Evolutionary conservation across 1,284 basidiomycete species (phyloP).

Genomic region (Moesziomyces antarcticus): DNA sequence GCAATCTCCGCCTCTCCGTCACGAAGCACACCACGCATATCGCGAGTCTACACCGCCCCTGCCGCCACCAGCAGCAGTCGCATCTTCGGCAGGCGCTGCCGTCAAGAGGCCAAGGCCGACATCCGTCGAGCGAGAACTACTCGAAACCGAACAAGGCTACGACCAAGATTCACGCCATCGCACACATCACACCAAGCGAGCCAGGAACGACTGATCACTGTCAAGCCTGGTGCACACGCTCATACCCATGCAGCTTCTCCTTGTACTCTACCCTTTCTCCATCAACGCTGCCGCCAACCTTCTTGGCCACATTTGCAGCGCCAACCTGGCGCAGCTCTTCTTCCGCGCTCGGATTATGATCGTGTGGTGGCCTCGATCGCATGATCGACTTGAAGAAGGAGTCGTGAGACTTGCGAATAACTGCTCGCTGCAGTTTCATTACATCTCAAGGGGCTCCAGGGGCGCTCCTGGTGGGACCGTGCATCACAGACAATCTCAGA

Average conservation of each 20-base stretch:
- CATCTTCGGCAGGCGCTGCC: constrained; percentile 1
- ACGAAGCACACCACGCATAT: constrained; percentile 15
- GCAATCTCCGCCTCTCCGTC: constrained; percentile 12
- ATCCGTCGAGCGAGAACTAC: constrained; percentile 24
- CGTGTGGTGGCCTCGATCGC: no score
- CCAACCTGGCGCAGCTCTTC: no score
- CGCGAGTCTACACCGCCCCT: constrained; percentile 24
- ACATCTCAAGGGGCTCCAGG: no score
- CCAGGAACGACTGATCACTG: constrained; percentile 29
- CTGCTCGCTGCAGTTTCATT: no score
- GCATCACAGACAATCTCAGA: no score
- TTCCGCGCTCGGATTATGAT: no score
- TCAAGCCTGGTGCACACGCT: not conserved
- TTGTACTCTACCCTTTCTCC: constrained; percentile 6
- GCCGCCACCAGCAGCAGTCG: constrained; percentile 1
- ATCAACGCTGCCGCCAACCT: no score
- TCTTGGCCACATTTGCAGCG: not conserved
- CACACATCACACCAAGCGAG: constrained; percentile 19
- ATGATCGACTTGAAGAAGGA: no score
- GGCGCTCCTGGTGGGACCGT: no score
- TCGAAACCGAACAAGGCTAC: constrained; percentile 20
- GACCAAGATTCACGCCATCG: constrained; percentile 7
- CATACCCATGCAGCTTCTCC: constrained; percentile 3
- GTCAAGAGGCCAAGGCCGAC: constrained; percentile 32
- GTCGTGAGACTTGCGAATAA: no score